Evolutionary conservation across 805 yeast species (phyloP).

Genomic region (Suhomyces sp.): DNA sequence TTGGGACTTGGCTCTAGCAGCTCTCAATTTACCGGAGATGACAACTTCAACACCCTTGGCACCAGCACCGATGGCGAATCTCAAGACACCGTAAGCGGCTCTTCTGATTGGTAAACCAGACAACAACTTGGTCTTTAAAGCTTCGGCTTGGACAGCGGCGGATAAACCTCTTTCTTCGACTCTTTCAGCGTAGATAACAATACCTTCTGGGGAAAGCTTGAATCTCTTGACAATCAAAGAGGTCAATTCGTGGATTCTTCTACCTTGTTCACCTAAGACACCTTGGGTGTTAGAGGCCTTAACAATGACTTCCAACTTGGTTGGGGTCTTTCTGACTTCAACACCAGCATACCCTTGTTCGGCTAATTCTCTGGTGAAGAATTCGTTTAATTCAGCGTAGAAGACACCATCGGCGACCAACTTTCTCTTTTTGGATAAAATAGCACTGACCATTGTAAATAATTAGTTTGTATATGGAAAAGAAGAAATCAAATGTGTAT

Average conservation of each 20-base stretch:
- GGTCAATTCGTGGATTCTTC: slow-evolving; percentile 98
- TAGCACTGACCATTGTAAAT: slow-evolving; percentile 37
- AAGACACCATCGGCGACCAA: slow-evolving; percentile 99
- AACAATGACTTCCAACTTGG: slow-evolving; percentile 97
- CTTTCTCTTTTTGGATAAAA: slow-evolving; percentile 95
- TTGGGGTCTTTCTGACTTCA: slow-evolving; percentile 97
- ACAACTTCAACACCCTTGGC: slow-evolving; percentile 99
- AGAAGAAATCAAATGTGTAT: not conserved
- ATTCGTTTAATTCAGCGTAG: slow-evolving; percentile 99
- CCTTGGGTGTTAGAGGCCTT: slow-evolving; percentile 99
- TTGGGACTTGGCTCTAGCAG: slow-evolving; percentile 99
- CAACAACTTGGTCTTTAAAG: slow-evolving; percentile 95
- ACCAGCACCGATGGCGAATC: slow-evolving; percentile 99
- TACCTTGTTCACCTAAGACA: slow-evolving; percentile 99
- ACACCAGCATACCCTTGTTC: slow-evolving; percentile 99
- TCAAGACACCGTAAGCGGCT: slow-evolving; percentile 99
- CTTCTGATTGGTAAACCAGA: slow-evolving; percentile 99
- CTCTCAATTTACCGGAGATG: slow-evolving; percentile 99
- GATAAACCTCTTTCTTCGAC: slow-evolving; percentile 99
- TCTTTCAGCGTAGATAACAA: slow-evolving; percentile 96
- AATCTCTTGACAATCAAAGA: slow-evolving; percentile 98
- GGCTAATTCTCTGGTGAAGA: slow-evolving; percentile 99
- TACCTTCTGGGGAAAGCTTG: slow-evolving; percentile 90
- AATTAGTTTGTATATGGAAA: slow-evolving; percentile 2
- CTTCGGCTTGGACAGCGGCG: slow-evolving; percentile 99